phyloP scores from a whole-genome alignment of 495 filamentous ascomycete genomes.

The Aspergillus olivimuriae region DNA sequence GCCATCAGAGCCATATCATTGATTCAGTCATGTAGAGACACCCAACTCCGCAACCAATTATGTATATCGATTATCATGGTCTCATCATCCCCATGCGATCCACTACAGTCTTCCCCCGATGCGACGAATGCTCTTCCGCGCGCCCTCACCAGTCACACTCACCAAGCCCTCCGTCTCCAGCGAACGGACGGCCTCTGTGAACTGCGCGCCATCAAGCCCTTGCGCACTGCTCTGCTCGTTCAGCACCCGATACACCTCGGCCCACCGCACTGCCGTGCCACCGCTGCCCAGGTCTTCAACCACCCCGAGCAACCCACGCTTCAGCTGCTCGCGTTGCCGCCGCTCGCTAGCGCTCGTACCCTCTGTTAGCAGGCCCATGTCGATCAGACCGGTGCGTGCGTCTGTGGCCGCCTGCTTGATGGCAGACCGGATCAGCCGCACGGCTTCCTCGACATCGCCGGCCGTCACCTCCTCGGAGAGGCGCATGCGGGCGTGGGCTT shows the following conservation, averaged over 20 bases:
- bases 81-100: slow-evolving; percentile 11
- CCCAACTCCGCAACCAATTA: neutral
- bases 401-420: slow-evolving; percentile 97
- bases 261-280: slow-evolving; percentile 62
- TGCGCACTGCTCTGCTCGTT: slow-evolving; percentile 64
- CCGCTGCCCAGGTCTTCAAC: slow-evolving; percentile 67
- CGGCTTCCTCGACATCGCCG: slow-evolving; percentile 83
- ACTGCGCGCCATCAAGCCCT: slow-evolving; percentile 65
- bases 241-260: slow-evolving; percentile 66
- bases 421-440: slow-evolving; percentile 86
- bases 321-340: slow-evolving; percentile 73
- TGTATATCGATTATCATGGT: slow-evolving; percentile 18
- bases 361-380: slow-evolving; percentile 92
- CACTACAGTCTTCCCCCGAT: slow-evolving; percentile 47
- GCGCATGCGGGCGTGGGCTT: slow-evolving; percentile 98
- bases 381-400: slow-evolving; percentile 82
- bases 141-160: slow-evolving; percentile 77
- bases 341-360: slow-evolving; percentile 82
- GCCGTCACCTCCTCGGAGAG: slow-evolving; percentile 67
- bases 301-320: slow-evolving; percentile 64
- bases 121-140: slow-evolving; percentile 74
- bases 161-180: slow-evolving; percentile 82
- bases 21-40: too few species aligned
- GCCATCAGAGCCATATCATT: too few species aligned
- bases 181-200: slow-evolving; percentile 68